Evolutionary conservation across 1,284 basidiomycete genomes (phyloP), one percentile per base, ranked within the genome.

Genomic region (Malassezia pachydermatis): DNA sequence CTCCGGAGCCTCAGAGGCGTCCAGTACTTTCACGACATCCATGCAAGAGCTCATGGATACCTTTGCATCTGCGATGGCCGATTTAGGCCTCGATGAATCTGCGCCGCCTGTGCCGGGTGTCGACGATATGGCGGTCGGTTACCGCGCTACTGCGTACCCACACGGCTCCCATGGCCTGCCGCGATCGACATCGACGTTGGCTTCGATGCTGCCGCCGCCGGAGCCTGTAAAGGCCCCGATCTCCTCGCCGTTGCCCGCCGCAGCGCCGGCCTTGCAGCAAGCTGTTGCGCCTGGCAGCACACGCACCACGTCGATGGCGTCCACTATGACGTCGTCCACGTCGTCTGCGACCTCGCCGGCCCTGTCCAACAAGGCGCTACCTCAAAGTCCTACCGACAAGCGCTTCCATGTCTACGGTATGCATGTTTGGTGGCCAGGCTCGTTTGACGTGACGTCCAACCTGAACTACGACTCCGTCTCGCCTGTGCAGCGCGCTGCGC

Each of bases 41-140:
- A 28, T 51, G 43, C 43, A 51, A 17, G 49, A 39, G 23, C 34
- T 52, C 17, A 37, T 45, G 17, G 50, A 52, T 23, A 42, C 50
- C 19, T 52, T 52, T 39, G 50, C 44, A 14, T 35, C 39, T 16
- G 50, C 50, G 2, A 20, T 52, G 7, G 39, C 45, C 17, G 50
- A 52, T 32, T 40, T 52, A n/a, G 50, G 50, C 28, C 32, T 52
- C 6, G 45, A 52, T 17, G 38, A 35, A 10, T n/a, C n/a, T n/a
- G 7, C 14, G 2, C 22, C 36, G 38, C 50, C 50, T 6, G 25
- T 52, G 5, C 9, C 22, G 8, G 50, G 44, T 16, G 20, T 52
- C 11, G 27, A 20, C 2, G 29, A 46, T 13, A 33, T 52, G 3
- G 6, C 33, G 22, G 50, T 52, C 17, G 20, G 33, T 28, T 52